phyloP scores from a whole-genome alignment of 768 basidiomycete genomes.

The Macrolepiota albuminosa region DNA sequence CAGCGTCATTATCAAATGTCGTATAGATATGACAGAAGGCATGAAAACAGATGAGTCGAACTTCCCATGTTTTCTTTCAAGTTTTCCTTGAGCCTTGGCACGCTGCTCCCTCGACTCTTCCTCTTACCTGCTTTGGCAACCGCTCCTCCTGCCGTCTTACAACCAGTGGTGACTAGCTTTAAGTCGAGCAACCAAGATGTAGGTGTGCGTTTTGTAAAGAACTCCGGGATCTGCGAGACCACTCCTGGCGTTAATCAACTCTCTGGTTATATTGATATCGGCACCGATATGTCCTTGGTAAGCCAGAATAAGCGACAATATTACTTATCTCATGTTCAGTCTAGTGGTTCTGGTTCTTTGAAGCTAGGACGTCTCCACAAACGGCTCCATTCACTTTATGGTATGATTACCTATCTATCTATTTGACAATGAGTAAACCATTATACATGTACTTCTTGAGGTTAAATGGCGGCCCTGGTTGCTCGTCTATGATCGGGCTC shows the following conservation, averaged over 20 bases:
- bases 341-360: slow-evolving; percentile 76
- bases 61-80: background rate
- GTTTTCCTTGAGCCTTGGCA: background rate
- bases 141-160: slow-evolving; percentile 13
- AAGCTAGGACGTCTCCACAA: slow-evolving; percentile 51
- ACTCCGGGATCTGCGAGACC: slow-evolving; percentile 65
- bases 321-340: background rate
- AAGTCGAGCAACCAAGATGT: slow-evolving; percentile 21
- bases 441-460: slow-evolving; percentile 16
- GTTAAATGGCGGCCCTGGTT: slow-evolving; percentile 60
- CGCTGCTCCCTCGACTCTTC: background rate
- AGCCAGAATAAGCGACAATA: slow-evolving; percentile 5
- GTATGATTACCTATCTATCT: slow-evolving; percentile 21
- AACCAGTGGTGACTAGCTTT: slow-evolving; percentile 30
- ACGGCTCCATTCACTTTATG: slow-evolving; percentile 65
- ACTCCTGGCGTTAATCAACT: slow-evolving; percentile 56
- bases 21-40: background rate
- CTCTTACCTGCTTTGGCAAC: background rate
- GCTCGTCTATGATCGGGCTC: slow-evolving; percentile 59
- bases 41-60: background rate
- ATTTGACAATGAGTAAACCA: background rate
- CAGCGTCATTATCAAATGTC: background rate
- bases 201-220: slow-evolving; percentile 44
- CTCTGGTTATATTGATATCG: slow-evolving; percentile 60
- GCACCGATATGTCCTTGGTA: slow-evolving; percentile 56